phyloP scores from a whole-genome alignment of 2,329 filamentous ascomycete genomes.

The Beauveria sp. region DNA sequence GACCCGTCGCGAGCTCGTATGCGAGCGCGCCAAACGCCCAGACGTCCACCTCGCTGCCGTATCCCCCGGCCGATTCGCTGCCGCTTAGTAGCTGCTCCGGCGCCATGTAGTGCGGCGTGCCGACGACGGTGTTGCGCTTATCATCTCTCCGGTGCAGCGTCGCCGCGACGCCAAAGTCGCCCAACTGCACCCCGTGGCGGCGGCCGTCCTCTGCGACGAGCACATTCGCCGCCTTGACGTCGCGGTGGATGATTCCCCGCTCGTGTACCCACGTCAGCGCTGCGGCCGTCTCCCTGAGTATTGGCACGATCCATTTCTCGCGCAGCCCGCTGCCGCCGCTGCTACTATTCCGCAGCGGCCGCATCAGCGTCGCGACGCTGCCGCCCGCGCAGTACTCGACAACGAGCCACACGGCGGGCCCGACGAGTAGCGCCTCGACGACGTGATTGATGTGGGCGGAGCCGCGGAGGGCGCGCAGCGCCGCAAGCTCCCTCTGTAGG shows the following conservation, averaged over 20 bases:
- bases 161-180: constrained; percentile 61
- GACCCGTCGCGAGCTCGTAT: constrained; percentile 58
- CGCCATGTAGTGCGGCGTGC: constrained; percentile 63
- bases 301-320: constrained; percentile 45
- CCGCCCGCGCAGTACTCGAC: constrained; percentile 62
- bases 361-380: constrained; percentile 52
- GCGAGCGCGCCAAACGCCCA: constrained; percentile 64
- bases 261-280: constrained; percentile 43
- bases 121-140: constrained; percentile 59
- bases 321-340: constrained; percentile 27
- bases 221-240: constrained; percentile 54
- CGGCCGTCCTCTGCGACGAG: constrained; percentile 54
- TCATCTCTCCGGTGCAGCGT: constrained; percentile 50
- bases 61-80: constrained; percentile 30
- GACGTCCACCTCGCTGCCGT: constrained; percentile 53
- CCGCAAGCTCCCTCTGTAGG: constrained; percentile 41
- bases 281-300: constrained; percentile 40
- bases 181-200: constrained; percentile 45
- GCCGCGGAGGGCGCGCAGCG: constrained; percentile 52
- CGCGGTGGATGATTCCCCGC: constrained; percentile 43
- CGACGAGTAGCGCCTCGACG: constrained; percentile 55
- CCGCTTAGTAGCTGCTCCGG: constrained; percentile 45
- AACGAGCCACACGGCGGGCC: constrained; percentile 60
- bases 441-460: constrained; percentile 60
- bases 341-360: constrained; percentile 26